These are phyloP conservation scores for Apiospora kogelbergensis DNA, from an alignment of 2,329 filamentous ascomycete species.

Conservation along the genomic window DNA sequence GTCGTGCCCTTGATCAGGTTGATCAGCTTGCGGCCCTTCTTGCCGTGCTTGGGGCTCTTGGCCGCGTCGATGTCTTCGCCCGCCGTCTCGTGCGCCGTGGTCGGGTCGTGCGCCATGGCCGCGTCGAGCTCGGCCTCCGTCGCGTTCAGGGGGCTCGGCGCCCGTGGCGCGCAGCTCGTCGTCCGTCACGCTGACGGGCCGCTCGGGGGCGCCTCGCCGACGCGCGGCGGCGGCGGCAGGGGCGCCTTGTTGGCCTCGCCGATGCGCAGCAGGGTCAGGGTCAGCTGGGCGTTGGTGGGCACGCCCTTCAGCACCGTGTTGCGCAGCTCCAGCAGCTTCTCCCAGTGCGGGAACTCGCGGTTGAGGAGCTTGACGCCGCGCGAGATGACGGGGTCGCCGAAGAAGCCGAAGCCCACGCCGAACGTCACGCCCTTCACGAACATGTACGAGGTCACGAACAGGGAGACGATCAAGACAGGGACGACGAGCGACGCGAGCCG, in stretches of 20 bases:
- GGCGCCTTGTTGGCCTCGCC: constrained; percentile 81
- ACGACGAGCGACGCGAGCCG: constrained; percentile 53
- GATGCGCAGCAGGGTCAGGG: constrained; percentile 76
- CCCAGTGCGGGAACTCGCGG: constrained; percentile 66
- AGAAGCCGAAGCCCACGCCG: constrained; percentile 72
- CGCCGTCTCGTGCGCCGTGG: constrained; percentile 31
- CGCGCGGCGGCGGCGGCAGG: constrained; percentile 58
- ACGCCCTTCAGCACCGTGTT: constrained; percentile 79
- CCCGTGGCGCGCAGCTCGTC: constrained; percentile 50
- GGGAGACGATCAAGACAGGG: constrained; percentile 51
- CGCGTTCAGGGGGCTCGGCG: constrained; percentile 55
- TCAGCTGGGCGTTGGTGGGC: constrained; percentile 82
- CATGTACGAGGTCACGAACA: constrained; percentile 57
- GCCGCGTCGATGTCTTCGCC: constrained; percentile 44
- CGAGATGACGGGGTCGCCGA: constrained; percentile 72
- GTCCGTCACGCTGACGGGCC: constrained; percentile 40
- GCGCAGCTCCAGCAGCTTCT: constrained; percentile 70
- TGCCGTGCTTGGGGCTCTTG: constrained; percentile 41
- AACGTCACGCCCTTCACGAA: constrained; percentile 67
- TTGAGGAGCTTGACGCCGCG: constrained; percentile 61
- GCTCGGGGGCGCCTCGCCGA: constrained; percentile 36
- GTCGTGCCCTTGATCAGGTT: constrained; percentile 68
- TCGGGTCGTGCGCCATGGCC: constrained; percentile 52
- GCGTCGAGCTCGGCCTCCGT: constrained; percentile 64
- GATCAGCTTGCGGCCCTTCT: constrained; percentile 50